Base-by-base conservation (phyloP, 164 flowering plant genomes). In the Umbilicus rupestris region DNA sequence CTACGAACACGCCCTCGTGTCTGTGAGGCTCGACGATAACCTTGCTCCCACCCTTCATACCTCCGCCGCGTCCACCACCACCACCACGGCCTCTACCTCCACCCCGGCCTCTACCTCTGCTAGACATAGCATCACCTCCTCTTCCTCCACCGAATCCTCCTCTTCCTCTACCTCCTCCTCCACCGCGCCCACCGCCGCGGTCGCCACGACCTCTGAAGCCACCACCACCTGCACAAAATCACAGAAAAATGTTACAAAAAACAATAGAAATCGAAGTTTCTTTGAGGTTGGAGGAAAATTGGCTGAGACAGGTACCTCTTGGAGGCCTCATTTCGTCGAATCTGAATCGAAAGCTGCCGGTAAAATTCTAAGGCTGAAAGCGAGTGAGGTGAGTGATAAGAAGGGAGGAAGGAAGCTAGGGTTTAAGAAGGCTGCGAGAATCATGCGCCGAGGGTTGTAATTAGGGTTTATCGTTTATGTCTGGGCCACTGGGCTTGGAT, bases 1-100 rank as follows among this genome's bases (percentile, higher is more conserved):
- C 97, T 68, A 94, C 78, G 65, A 94, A 91, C 16, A 94, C 88
- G 0, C 99, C 96, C n/a, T 79, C 83, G 44, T 94, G 97, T 66
- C 95, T 84, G 60, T 94, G 98, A 14, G 93, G 95, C 78, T 87
- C 88, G 15, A 91, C 82, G 2, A 94, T 74, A 15, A 89, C 99
- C 71, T 64, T 89, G 75, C 81, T 86, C 20, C 97, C 97, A 19
- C 96, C 96, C 73, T 77, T 86, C 96, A 91, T 91, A 30, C 92
- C 92, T 8, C 88, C 73, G 4, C 94, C 75, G 0, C 95, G 63
- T 0, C 91, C 82, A 0, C 88, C 52, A 0, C 95, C 74, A 19
- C 94, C 62, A 2, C 93, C 72, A 0, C 91, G 64, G 0, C 88
- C 71, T 0, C 86, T 69, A 9, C 89, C 71, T 20, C 85, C 70